Base-by-base conservation (phyloP, 495 filamentous ascomycete genomes). In the Aspergillus baeticus region DNA sequence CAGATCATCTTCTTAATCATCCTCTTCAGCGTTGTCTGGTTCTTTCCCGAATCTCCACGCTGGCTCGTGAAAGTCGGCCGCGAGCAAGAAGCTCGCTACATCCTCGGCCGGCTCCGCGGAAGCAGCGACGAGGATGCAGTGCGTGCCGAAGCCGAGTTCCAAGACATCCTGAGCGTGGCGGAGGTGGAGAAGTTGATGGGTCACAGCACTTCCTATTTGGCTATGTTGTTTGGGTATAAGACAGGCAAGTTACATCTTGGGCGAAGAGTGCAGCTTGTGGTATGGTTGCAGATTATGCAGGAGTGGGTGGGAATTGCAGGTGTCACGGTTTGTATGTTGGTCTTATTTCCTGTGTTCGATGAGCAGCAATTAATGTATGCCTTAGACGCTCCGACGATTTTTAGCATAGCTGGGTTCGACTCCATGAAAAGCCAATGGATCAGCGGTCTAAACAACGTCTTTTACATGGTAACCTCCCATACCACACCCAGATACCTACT, bases 301-400 rank as follows among this genome's bases (percentile, higher is more conserved):
- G 85, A 88, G 63, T 89, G 85, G 85, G 79, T 86, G 59, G 86
- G 87, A 18, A 88, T 89, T 64, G 85, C 85, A 0, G 85, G 85
- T 46, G 81, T 89, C 17, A 89, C 87, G 2, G 80, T 89, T 35
- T 89, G 79, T 68, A 76, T 57, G 41, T 69, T n/a, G n/a, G n/a
- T n/a, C n/a, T n/a, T n/a, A n/a, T n/a, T n/a, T n/a, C n/a, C n/a
- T n/a, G n/a, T n/a, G n/a, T n/a, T n/a, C n/a, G n/a, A n/a, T n/a
- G n/a, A n/a, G n/a, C n/a, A n/a, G 14, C n/a, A 21, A 31, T 44
- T 55, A 46, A 58, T n/a, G 8, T 26, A 11, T 18, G 26, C n/a
- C n/a, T n/a, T 31, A 70, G 68, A 79, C 59, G 81, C 80, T 29
- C 83, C 84, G 7, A 86, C 83, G 0, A 87, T 90, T 41, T 89